Base-by-base conservation (phyloP, 306 rosid genomes). In the Citrullus colocynthis region DNA sequence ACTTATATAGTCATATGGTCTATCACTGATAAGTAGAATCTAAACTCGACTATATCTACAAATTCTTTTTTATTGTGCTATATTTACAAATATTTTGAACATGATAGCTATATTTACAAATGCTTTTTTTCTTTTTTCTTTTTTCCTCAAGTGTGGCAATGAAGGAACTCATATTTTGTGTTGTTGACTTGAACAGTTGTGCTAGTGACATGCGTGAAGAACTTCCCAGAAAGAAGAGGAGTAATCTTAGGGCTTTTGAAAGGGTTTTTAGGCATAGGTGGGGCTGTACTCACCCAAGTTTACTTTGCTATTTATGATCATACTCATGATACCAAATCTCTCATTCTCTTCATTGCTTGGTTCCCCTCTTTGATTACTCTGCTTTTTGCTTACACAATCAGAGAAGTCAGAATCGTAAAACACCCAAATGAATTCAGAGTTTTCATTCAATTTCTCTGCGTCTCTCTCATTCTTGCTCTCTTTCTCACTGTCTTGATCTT, bases 151-250 rank as follows among this genome's bases (percentile, higher is more conserved):
- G 28, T 24, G 28, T 24, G 28, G 28, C 1, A 24, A 24, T 24
- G 28, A 24, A 24, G 28, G 28, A 24, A 48, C 5, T 51, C 15
- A 51, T 6, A 15, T 51, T 51, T 51, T 15, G 48, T 42, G 7
- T 6, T 42, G 8, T 14, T 49, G 54, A 49, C 5, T 49, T 49
- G 17, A 52, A 57, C 62, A 37, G 86, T 77, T 20, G 82, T 79
- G 6, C 15, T 85, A 0, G 82, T 80, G 24, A 39, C 88, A 0
- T 60, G 84, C 16, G 84, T 87, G 55, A 87, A 79, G 58, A 87
- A 77, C 57, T 83, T 87, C 82, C 86, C 84, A 2, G 86, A 84
- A 30, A 81, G 84, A 30, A 42, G 90, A 21, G 90, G 88, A 8
- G 62, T 81, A 0, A 58, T 80, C 51, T 18, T 87, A 28, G 90